Base-by-base conservation (phyloP, 805 yeast genomes). In the Cyberlindnera suaveolens region DNA sequence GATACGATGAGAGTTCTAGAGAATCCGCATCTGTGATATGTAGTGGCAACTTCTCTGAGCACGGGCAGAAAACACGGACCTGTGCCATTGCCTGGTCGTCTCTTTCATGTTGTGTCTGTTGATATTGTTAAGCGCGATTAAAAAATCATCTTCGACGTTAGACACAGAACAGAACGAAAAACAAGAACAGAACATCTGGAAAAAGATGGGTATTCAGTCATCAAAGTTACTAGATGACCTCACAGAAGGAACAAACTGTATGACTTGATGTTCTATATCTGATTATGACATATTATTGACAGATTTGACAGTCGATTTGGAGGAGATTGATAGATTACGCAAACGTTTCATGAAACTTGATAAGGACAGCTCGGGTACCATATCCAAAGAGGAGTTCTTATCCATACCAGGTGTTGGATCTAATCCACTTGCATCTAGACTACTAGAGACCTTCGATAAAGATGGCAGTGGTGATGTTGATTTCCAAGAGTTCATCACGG, bases 301-400 rank as follows among this genome's bases (percentile, higher is more conserved):
- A 41, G 20, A 13, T 8, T n/a, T 18, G 18, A n/a, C 36, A 77
- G 81, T 91, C 64, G 95, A 87, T 43, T 74, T 82, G 39, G 96
- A 88, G 49, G 99, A 93, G 60, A 85, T 93, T 41, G 95, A 90
- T 61, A 74, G 99, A 48, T 70, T 93, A 46, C 80, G 96, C 45
- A 88, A 89, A 59, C 73, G 99, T 51, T 93, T 93, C 63, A 87
- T 90, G 95, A 93, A 95, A 58, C 69, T 93, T 41, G 99, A 93
- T 63, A 81, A 85, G 48, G 98, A 93, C 63, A 84, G 88, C 43
- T 81, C 89, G 3, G 99, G 99, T 1, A 81, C 95, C 6, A 85
- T 93, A 38, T 97, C 93, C 47, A 85, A 83, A 53, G 80, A 80
- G 34, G 99, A 93, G 64, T 91, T 95, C 58, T 70, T 91, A 53